A percentile compares a stretch with the other conserved stretches of the same genome.
Evolutionary conservation across 1,284 basidiomycete genomes (phyloP).

Genomic region (Lentinula novae-zelandiae): DNA sequence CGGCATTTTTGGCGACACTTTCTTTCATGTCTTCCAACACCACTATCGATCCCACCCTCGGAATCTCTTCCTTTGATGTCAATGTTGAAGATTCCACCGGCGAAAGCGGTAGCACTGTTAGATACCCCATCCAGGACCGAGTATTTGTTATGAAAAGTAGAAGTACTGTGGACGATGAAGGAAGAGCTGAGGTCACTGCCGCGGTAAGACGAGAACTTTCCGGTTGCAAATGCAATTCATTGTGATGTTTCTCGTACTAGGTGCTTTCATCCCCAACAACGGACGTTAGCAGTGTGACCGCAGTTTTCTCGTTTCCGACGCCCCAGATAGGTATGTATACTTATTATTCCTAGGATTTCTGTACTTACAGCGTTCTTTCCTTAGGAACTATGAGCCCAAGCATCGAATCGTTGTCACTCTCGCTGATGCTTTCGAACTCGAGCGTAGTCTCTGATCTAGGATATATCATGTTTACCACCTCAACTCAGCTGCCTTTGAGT

Average conservation of each 20-base stretch:
- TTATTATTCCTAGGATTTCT: not conserved
- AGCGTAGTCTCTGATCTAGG: not conserved
- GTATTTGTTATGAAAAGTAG: not conserved
- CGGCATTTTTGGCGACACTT: conserved; percentile 12
- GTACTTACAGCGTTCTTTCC: not conserved
- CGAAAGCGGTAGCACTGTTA: not conserved
- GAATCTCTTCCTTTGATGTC: conserved; percentile 9
- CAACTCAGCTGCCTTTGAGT: not conserved
- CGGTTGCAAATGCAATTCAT: not conserved
- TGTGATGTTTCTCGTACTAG: not conserved
- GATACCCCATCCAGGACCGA: conserved; percentile 1
- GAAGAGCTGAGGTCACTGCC: not conserved
- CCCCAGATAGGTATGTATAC: not conserved
- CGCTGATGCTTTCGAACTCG: not conserved
- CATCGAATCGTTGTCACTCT: not conserved
- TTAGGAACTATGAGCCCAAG: not conserved
- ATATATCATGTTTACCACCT: not conserved
- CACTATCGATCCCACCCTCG: conserved; percentile 2
- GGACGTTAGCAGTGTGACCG: not conserved
- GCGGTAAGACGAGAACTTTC: not conserved
- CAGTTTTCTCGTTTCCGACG: not conserved
- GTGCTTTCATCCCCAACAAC: not conserved
- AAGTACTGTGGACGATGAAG: not conserved
- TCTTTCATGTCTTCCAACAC: conserved; percentile 12
- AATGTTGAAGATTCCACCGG: not conserved